phyloP scores from a whole-genome alignment of 2,329 filamentous ascomycete genomes.

The Cyanodermella asteris region DNA sequence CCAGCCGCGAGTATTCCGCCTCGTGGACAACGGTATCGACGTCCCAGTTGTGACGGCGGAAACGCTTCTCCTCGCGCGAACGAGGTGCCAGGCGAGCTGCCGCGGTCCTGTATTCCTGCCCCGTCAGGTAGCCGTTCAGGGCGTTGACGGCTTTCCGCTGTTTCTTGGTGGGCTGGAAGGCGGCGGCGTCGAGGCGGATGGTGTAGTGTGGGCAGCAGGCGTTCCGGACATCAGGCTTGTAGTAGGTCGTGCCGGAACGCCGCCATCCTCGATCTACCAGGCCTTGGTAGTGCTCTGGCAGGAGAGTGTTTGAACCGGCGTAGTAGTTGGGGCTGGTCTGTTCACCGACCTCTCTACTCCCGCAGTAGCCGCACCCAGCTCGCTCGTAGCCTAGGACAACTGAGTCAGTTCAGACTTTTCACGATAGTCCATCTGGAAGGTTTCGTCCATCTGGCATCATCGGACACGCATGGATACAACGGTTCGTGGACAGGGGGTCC shows the following conservation, averaged over 20 bases:
- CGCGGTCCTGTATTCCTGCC: slow-evolving; percentile 24
- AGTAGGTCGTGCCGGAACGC: slow-evolving; percentile 26
- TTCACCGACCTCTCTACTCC: no score
- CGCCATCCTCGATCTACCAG: slow-evolving; percentile 27
- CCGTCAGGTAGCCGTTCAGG: slow-evolving; percentile 25
- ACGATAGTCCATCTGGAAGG: no score
- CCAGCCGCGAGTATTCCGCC: slow-evolving; percentile 21
- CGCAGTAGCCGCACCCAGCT: no score
- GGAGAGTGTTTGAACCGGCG: slow-evolving; percentile 21
- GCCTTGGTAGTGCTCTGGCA: slow-evolving; percentile 23
- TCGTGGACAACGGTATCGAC: slow-evolving; percentile 19
- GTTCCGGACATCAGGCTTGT: slow-evolving; percentile 36
- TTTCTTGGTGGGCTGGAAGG: slow-evolving; percentile 22
- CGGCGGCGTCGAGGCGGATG: slow-evolving; percentile 21
- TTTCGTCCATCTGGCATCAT: no score
- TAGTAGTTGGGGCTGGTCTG: no score
- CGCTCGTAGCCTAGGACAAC: no score
- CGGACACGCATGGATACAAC: no score
- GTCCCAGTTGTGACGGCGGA: slow-evolving; percentile 22
- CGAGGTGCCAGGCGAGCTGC: slow-evolving; percentile 23
- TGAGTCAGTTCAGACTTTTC: no score
- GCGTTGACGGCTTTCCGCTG: slow-evolving; percentile 25
- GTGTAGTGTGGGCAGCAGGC: slow-evolving; percentile 77
- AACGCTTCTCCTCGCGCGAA: slow-evolving; percentile 23
- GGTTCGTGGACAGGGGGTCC: no score